phyloP scores from a whole-genome alignment of 768 basidiomycete species.

The Boletus huronensis region DNA sequence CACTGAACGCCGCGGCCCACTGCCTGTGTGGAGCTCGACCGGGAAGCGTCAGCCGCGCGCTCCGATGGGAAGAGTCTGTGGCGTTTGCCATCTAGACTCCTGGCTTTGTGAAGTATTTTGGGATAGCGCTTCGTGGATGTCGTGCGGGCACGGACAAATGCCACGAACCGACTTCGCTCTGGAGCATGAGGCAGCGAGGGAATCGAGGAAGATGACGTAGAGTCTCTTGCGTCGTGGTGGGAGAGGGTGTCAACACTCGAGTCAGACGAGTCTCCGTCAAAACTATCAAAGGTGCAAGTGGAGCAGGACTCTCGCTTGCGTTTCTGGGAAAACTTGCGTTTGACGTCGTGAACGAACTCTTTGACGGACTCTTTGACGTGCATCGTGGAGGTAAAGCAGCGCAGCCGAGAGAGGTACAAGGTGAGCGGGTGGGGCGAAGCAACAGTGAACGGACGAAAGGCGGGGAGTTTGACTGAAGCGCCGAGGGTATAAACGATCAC shows the following conservation, averaged over 20 bases:
- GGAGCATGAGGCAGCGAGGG: slow-evolving; percentile 5
- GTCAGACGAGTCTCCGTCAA: slow-evolving; percentile 8
- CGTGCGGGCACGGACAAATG: slow-evolving; percentile 15
- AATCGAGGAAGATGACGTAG: slow-evolving; percentile 13
- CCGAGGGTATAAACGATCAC: neutral
- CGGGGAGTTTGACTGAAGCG: neutral
- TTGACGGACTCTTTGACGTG: slow-evolving; percentile 31
- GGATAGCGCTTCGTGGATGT: slow-evolving; percentile 7
- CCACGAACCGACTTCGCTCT: slow-evolving; percentile 5
- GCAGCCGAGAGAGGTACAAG: neutral
- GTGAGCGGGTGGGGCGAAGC: neutral
- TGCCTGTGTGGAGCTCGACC: neutral
- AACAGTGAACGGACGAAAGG: neutral
- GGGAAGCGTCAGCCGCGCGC: neutral
- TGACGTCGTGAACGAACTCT: slow-evolving; percentile 31
- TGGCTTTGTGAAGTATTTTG: slow-evolving; percentile 9
- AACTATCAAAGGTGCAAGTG: slow-evolving; percentile 6
- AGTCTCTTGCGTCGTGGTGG: slow-evolving; percentile 1
- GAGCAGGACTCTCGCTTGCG: slow-evolving; percentile 17
- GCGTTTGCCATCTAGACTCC: slow-evolving; percentile 6
- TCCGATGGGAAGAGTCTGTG: slow-evolving; percentile 17
- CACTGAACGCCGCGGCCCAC: neutral
- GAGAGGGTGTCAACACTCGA: slow-evolving; percentile 12
- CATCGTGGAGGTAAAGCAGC: slow-evolving; percentile 11
- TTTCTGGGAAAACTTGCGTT: slow-evolving; percentile 30